A percentile compares a stretch with the other conserved stretches of the same genome.
Evolutionary conservation across 805 yeast genomes (phyloP).

Genomic region (Geotrichum ghanense): DNA sequence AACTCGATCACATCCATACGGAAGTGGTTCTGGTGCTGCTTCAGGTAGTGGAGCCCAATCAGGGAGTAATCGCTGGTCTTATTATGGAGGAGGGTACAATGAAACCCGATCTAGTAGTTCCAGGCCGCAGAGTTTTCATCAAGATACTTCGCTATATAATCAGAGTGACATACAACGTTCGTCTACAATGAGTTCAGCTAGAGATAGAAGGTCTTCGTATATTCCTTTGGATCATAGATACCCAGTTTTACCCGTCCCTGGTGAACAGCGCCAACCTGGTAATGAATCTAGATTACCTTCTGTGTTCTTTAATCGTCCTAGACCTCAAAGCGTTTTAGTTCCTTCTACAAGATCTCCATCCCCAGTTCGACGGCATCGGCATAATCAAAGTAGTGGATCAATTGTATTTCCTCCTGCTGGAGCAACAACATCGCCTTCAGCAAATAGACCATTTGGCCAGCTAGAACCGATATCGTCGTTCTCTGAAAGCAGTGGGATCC

Average conservation of each 20-base stretch:
- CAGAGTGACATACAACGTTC: background rate
- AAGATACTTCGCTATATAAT: background rate
- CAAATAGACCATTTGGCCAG: background rate
- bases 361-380: background rate
- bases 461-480: background rate
- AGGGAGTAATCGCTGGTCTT: background rate
- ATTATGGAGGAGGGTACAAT: background rate
- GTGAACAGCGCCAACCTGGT: background rate
- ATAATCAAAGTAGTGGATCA: background rate
- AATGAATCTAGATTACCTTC: slow-evolving; percentile 2
- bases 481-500: background rate
- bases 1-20: background rate
- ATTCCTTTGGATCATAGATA: background rate
- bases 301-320: background rate
- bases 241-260: background rate
- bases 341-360: slow-evolving; percentile 1
- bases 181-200: background rate
- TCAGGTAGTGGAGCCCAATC: no score
- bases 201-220: background rate
- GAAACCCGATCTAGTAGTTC: background rate
- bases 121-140: background rate
- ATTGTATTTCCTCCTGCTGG: background rate
- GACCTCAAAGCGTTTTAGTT: background rate
- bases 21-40: background rate
- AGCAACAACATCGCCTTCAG: background rate